Evolutionary conservation across 495 filamentous ascomycete species (phyloP).

Genomic region (Neurospora tetraspora): DNA sequence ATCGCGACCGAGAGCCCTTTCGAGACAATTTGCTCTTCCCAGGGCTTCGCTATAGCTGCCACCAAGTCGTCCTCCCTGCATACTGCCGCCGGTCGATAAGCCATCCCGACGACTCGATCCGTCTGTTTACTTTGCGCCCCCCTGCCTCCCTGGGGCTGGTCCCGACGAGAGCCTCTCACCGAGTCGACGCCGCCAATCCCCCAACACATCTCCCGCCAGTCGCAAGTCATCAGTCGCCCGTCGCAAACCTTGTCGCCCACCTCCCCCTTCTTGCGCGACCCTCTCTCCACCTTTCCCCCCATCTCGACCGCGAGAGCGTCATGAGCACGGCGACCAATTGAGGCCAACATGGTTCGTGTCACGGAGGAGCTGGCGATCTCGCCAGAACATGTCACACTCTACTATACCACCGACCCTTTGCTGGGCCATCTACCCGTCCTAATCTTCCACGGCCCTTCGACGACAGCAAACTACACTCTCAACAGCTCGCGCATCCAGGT

Average conservation of each 20-base stretch:
- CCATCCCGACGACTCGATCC: not conserved
- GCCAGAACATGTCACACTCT: slow-evolving; percentile 66
- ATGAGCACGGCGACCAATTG: slow-evolving; percentile 26
- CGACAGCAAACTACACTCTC: slow-evolving; percentile 71
- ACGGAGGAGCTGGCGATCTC: slow-evolving; percentile 56
- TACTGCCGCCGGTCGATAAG: not conserved
- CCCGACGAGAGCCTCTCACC: not conserved
- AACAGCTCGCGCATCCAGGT: slow-evolving; percentile 88
- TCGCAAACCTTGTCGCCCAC: not conserved
- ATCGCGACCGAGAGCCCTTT: not conserved
- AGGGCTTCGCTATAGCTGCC: not conserved
- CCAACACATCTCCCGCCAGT: not conserved
- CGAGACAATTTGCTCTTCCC: not conserved
- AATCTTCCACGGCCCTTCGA: slow-evolving; percentile 77
- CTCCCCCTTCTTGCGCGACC: not conserved
- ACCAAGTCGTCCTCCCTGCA: not conserved
- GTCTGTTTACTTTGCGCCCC: not conserved
- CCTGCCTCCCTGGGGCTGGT: not conserved
- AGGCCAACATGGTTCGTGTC: slow-evolving; percentile 56
- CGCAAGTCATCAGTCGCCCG: not conserved
- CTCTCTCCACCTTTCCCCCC: not conserved
- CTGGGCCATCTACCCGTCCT: slow-evolving; percentile 64
- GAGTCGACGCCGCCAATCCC: not conserved
- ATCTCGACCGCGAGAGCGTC: not conserved
- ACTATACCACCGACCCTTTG: slow-evolving; percentile 68